These are phyloP conservation scores for Lactifluus pinguis DNA, from an alignment of 768 basidiomycete genomes.

Conservation along the genomic window DNA sequence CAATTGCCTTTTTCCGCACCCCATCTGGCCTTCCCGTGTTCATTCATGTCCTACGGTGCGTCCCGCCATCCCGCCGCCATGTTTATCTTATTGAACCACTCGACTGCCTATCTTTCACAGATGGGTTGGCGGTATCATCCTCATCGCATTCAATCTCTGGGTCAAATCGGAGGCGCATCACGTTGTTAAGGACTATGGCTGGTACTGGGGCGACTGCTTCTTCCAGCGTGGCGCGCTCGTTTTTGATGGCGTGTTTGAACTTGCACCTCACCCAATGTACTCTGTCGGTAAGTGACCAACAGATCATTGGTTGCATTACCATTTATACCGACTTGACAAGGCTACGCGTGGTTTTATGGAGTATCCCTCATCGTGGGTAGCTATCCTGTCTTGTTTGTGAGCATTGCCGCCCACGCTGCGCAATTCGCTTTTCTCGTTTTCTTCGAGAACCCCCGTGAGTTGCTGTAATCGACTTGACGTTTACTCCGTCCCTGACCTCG, in stretches of 20 bases:
- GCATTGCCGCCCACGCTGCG: slow-evolving; percentile 87
- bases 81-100: slow-evolving; percentile 2
- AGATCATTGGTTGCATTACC: neutral
- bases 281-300: slow-evolving; percentile 50
- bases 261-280: slow-evolving; percentile 94
- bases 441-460: slow-evolving; percentile 96
- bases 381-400: slow-evolving; percentile 86
- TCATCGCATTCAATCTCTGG: slow-evolving; percentile 96
- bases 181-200: slow-evolving; percentile 96
- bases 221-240: slow-evolving; percentile 89
- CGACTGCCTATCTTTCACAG: slow-evolving; percentile 29
- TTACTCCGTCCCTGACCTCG: neutral
- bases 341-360: slow-evolving; percentile 97
- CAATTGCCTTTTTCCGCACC: slow-evolving; percentile 84
- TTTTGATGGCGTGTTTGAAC: slow-evolving; percentile 96
- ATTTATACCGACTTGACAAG: slow-evolving; percentile 29
- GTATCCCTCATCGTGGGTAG: slow-evolving; percentile 84
- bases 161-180: slow-evolving; percentile 97
- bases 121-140: slow-evolving; percentile 77
- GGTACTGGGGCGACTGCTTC: slow-evolving; percentile 95
- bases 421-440: slow-evolving; percentile 94
- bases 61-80: slow-evolving; percentile 5
- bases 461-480: neutral
- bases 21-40: slow-evolving; percentile 64
- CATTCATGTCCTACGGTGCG: slow-evolving; percentile 71